These are phyloP conservation scores for Scutellaria barbata DNA, from an alignment of 257 asterid genomes.

Conservation along the genomic window DNA sequence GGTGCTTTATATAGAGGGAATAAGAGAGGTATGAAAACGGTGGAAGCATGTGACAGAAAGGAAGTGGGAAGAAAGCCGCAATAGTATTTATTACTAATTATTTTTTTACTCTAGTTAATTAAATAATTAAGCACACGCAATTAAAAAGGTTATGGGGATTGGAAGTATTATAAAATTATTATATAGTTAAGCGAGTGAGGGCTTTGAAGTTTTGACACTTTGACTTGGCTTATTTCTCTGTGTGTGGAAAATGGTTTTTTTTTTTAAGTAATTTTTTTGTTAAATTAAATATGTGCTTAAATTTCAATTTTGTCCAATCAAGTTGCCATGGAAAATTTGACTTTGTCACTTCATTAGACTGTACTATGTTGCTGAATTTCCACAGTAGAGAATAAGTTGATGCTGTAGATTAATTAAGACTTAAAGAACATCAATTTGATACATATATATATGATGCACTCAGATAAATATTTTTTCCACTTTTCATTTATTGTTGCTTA, in stretches of 20 bases:
- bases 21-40: conserved; percentile 50
- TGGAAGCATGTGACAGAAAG: conserved; percentile 45
- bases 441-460: too few species aligned
- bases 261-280: not conserved
- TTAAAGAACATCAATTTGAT: not conserved
- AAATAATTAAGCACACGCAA: conserved; percentile 14
- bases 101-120: not conserved
- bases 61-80: conserved; percentile 52
- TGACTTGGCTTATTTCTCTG: conserved; percentile 49
- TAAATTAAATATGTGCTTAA: not conserved
- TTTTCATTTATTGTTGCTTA: too few species aligned
- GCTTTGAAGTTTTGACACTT: conserved; percentile 62
- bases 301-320: conserved; percentile 24
- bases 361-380: conserved; percentile 35
- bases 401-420: conserved; percentile 28
- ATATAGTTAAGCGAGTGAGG: conserved; percentile 41
- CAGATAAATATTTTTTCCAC: too few species aligned
- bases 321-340: conserved; percentile 52
- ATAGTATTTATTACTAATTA: conserved; percentile 19
- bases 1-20: conserved; percentile 61
- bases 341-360: conserved; percentile 36
- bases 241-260: conserved; percentile 39
- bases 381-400: conserved; percentile 33
- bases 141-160: conserved; percentile 4
- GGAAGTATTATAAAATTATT: conserved; percentile 31